These are phyloP conservation scores for Vaccinium myrtillus DNA, from an alignment of 148 eudicot species.

Conservation along the genomic window DNA sequence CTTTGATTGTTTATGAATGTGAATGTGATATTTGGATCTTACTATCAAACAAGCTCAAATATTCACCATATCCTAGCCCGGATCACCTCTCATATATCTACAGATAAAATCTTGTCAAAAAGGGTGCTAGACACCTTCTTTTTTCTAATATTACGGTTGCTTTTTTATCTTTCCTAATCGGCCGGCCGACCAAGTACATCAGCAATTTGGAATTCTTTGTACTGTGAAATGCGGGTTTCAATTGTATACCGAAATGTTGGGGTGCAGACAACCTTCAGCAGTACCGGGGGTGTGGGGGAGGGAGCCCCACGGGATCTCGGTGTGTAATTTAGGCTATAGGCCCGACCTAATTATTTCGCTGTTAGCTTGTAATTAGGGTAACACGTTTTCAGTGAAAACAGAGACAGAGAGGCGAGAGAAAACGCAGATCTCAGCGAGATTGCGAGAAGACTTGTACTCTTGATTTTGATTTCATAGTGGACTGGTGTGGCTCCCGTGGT, in stretches of 20 bases:
- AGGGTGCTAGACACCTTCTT: not conserved
- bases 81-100: not conserved
- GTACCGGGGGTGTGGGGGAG: not conserved
- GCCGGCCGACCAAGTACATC: slow-evolving; percentile 7
- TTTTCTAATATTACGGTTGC: not conserved
- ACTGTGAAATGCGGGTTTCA: not conserved
- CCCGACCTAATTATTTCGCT: too few relatives aligned
- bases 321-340: too few relatives aligned
- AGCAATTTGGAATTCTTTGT: not conserved
- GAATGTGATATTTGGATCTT: not conserved
- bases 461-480: too few relatives aligned
- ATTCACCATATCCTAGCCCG: not conserved
- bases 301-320: too few relatives aligned
- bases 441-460: too few relatives aligned
- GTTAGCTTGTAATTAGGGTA: too few relatives aligned
- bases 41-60: not conserved
- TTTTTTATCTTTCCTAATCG: not conserved
- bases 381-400: too few relatives aligned
- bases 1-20: not conserved
- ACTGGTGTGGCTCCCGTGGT: too few relatives aligned
- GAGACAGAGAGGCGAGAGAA: too few relatives aligned
- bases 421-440: too few relatives aligned
- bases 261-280: too few relatives aligned
- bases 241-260: not conserved
- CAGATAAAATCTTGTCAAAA: not conserved